Evolutionary conservation across 768 basidiomycete species (phyloP).

Genomic region (Mycena rebaudengoi): DNA sequence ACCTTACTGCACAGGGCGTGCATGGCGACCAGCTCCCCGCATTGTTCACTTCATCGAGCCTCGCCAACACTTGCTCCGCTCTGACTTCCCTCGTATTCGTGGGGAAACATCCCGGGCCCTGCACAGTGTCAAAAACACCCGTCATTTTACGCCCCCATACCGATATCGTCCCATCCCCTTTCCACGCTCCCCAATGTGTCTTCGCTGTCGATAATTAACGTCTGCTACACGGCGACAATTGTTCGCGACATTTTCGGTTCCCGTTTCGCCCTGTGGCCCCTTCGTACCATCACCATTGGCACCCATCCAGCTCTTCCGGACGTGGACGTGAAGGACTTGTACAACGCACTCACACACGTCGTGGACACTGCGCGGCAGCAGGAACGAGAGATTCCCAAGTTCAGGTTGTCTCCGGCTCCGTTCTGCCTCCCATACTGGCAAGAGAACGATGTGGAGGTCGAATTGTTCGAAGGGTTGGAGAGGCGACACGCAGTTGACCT

Average conservation of each 20-base stretch:
- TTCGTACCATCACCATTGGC: not conserved
- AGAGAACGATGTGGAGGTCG: too few species aligned
- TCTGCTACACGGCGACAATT: not conserved
- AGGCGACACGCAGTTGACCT: too few species aligned
- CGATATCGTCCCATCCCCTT: not conserved
- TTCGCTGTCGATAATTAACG: not conserved
- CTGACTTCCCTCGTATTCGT: slow-evolving; percentile 1
- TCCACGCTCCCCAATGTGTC: not conserved
- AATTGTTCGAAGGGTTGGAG: too few species aligned
- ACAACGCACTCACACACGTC: not conserved
- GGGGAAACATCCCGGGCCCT: too few species aligned
- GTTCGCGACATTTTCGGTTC: not conserved
- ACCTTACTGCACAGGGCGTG: not conserved
- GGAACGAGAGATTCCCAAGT: not conserved
- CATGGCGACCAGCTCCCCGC: not conserved
- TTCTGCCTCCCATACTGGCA: not conserved
- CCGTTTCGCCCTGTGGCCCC: not conserved
- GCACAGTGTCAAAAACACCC: not conserved
- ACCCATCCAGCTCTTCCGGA: too few species aligned
- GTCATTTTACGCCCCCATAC: too few species aligned
- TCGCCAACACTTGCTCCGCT: not conserved
- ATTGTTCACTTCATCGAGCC: not conserved
- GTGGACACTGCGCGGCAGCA: not conserved
- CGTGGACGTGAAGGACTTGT: not conserved
- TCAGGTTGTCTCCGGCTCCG: not conserved